Evolutionary conservation across 108 stramenopile genomes (phyloP).

Genomic region (Cylindrotheca closterium): DNA sequence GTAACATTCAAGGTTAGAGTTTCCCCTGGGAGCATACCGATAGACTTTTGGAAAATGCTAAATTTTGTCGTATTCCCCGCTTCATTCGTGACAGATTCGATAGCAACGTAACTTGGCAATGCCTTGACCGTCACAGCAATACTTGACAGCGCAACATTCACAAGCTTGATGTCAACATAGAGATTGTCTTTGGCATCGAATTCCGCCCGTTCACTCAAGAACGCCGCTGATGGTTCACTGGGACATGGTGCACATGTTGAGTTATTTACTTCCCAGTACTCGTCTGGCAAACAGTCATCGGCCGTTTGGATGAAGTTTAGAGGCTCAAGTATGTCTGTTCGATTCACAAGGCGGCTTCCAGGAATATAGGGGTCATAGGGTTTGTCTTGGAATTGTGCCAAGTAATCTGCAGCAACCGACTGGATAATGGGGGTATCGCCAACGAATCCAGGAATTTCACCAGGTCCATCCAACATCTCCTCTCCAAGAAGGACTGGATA

Average conservation of each 20-base stretch:
- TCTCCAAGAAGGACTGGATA: too few species aligned
- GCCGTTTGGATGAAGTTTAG: constrained; percentile 32
- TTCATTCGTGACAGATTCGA: neutral
- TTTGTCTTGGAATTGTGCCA: too few species aligned
- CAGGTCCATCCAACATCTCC: too few species aligned
- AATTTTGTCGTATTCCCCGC: too few species aligned
- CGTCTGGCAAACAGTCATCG: constrained; percentile 14
- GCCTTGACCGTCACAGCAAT: constrained; percentile 17
- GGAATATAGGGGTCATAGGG: constrained; percentile 32
- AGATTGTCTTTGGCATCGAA: neutral
- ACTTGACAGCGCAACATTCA: constrained; percentile 7
- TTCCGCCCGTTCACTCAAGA: neutral
- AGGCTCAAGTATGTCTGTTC: constrained; percentile 14
- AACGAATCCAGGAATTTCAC: too few species aligned
- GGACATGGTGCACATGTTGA: constrained; percentile 20
- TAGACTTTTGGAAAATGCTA: too few species aligned
- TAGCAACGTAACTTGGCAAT: constrained; percentile 9
- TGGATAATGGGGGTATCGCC: too few species aligned
- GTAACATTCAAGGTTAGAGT: neutral
- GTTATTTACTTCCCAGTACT: constrained; percentile 26
- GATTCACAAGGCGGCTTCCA: constrained; percentile 37
- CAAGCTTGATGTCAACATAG: neutral
- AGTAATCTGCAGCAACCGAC: too few species aligned
- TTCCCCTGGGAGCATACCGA: neutral
- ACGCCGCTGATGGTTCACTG: neutral